Conservation (phyloP, 306 rosid species). For the Fragaria vesca region DNA sequence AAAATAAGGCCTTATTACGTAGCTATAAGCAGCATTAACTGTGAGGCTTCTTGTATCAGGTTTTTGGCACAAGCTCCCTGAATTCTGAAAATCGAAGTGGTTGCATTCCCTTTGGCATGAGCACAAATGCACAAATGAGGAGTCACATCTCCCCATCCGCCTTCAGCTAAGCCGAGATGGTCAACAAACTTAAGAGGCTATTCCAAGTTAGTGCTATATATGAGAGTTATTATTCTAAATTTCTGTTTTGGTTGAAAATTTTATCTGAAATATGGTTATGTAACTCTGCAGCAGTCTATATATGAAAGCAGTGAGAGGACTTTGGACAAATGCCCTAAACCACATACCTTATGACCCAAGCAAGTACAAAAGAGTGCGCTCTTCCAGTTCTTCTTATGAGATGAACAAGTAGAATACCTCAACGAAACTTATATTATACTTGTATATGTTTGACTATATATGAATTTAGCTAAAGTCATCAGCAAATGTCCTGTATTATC, state of each 20-base stretch:
- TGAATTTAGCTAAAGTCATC: neutral
- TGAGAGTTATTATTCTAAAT: neutral
- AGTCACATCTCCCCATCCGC: slow-evolving; percentile 37
- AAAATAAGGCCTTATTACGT: neutral
- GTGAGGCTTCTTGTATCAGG: slow-evolving; percentile 33
- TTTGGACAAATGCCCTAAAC: neutral
- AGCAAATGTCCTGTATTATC: neutral
- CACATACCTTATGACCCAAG: neutral
- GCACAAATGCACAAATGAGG: slow-evolving; percentile 32
- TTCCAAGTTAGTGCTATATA: neutral
- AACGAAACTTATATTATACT: neutral
- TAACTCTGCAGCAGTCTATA: neutral
- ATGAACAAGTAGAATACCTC: neutral
- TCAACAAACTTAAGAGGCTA: slow-evolving; percentile 37
- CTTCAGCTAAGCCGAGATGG: slow-evolving; percentile 57
- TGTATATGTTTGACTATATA: neutral
- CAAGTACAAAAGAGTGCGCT: neutral
- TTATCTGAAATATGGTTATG: neutral
- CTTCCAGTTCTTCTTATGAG: neutral
- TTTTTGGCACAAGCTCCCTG: slow-evolving; percentile 39
- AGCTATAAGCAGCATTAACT: neutral
- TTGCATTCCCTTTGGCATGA: slow-evolving; percentile 31
- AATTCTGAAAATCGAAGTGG: slow-evolving; percentile 36
- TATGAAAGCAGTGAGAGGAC: neutral
- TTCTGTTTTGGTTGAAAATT: neutral